These are phyloP conservation scores for Russula lepida DNA, from an alignment of 768 basidiomycete genomes.

Conservation along the genomic window DNA sequence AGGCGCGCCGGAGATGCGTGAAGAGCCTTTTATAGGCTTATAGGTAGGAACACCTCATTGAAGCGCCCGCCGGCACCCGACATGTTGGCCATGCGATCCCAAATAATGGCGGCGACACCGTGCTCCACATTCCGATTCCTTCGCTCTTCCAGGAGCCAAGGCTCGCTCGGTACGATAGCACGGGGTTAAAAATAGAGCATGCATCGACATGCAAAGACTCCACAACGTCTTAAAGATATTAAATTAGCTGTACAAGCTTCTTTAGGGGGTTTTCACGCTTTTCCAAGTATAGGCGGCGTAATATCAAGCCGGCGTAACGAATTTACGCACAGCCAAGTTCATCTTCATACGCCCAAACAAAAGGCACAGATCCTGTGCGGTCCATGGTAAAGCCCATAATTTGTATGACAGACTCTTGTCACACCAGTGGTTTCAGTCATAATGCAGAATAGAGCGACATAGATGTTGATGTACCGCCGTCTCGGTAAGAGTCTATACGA, in stretches of 20 bases:
- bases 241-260: background rate
- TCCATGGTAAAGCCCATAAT: background rate
- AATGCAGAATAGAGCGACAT: background rate
- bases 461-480: background rate
- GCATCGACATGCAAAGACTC: too few relatives aligned
- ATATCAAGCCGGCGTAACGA: background rate
- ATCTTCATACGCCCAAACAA: background rate
- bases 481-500: background rate
- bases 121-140: background rate
- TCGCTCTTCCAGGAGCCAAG: background rate
- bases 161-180: background rate
- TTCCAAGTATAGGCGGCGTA: background rate
- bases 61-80: background rate
- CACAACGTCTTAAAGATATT: too few relatives aligned
- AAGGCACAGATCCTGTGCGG: too few relatives aligned
- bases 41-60: constrained; percentile 17
- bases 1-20: background rate
- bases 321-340: background rate
- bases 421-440: background rate
- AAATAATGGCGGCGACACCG: background rate
- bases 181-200: background rate
- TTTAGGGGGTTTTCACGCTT: background rate
- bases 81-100: background rate
- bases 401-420: background rate
- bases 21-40: constrained; percentile 16